Conservation (phyloP, 495 filamentous ascomycete species). For the Penicillium ucsense region DNA sequence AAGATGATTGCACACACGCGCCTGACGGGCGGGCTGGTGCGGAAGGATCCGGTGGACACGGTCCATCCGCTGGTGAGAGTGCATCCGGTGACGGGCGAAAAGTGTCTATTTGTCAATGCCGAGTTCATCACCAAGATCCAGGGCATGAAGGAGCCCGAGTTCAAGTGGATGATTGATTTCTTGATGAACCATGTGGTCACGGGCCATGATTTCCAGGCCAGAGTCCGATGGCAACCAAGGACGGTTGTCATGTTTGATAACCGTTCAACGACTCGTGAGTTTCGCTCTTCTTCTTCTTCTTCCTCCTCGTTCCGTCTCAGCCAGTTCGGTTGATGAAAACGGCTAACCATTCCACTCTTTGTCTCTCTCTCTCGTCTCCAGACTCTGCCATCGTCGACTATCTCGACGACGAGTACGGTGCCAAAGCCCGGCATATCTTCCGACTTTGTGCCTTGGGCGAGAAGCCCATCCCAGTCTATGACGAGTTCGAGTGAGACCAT, state of each 20-base stretch:
- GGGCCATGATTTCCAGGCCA: slow-evolving; percentile 77
- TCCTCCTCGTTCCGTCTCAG: not conserved
- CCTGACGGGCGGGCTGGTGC: slow-evolving; percentile 51
- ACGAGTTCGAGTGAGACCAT: slow-evolving; percentile 27
- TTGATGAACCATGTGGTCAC: slow-evolving; percentile 76
- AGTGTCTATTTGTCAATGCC: slow-evolving; percentile 70
- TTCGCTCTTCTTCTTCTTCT: not conserved
- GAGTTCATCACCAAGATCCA: slow-evolving; percentile 72
- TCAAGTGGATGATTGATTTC: slow-evolving; percentile 63
- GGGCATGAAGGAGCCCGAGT: slow-evolving; percentile 56
- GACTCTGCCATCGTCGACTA: slow-evolving; percentile 47
- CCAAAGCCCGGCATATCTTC: slow-evolving; percentile 43
- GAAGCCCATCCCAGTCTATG: slow-evolving; percentile 42
- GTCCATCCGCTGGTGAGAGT: slow-evolving; percentile 67
- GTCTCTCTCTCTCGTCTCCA: slow-evolving; percentile 3
- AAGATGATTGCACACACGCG: slow-evolving; percentile 62
- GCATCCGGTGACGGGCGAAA: slow-evolving; percentile 70
- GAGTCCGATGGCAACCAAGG: slow-evolving; percentile 73
- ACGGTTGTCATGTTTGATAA: slow-evolving; percentile 88
- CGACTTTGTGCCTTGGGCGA: slow-evolving; percentile 42
- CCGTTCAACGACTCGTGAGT: slow-evolving; percentile 46
- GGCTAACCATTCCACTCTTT: not conserved
- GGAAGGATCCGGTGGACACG: slow-evolving; percentile 59
- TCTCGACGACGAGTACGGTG: slow-evolving; percentile 36
- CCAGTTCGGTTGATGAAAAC: not conserved